Percentiles rank a stretch among this genome's conserved stretches.
Evolutionary conservation across 2,329 filamentous ascomycete species (phyloP).

Genomic region (Apiospora rasikravindrae): DNA sequence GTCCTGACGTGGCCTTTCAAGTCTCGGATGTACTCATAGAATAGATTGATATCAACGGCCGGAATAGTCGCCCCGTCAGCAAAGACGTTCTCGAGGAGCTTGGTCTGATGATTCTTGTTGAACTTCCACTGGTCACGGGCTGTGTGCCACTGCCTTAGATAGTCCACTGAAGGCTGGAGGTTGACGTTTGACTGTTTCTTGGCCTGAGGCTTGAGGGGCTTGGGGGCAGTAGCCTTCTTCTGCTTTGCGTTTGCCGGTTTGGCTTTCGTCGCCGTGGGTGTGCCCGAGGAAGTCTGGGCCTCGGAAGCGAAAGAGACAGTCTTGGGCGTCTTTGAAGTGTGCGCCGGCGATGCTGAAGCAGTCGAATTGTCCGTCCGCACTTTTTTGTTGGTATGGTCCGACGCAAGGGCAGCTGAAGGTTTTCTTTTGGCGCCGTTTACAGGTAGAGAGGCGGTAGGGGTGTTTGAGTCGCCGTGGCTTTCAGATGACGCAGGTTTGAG

Average conservation of each 20-base stretch:
- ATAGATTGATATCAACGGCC: slow-evolving; percentile 67
- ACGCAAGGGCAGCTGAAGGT: slow-evolving; percentile 37
- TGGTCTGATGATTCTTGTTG: slow-evolving; percentile 90
- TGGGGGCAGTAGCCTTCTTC: slow-evolving; percentile 42
- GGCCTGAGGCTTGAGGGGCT: slow-evolving; percentile 33
- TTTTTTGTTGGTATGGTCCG: slow-evolving; percentile 39
- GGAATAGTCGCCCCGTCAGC: slow-evolving; percentile 73
- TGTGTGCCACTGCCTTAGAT: slow-evolving; percentile 77
- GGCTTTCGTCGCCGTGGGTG: slow-evolving; percentile 28
- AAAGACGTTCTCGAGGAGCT: slow-evolving; percentile 83
- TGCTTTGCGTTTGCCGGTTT: slow-evolving; percentile 34
- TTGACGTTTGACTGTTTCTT: slow-evolving; percentile 47
- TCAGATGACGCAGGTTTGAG: slow-evolving; percentile 50
- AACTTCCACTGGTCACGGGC: slow-evolving; percentile 85
- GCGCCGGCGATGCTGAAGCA: slow-evolving; percentile 29
- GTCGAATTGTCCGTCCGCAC: slow-evolving; percentile 36
- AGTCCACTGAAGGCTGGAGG: slow-evolving; percentile 71
- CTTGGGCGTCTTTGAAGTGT: slow-evolving; percentile 54
- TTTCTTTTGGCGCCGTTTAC: slow-evolving; percentile 36
- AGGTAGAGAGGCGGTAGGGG: slow-evolving; percentile 28
- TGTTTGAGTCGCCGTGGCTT: slow-evolving; percentile 22
- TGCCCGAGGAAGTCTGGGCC: slow-evolving; percentile 26
- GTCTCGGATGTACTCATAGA: slow-evolving; percentile 80
- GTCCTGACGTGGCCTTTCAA: slow-evolving; percentile 77
- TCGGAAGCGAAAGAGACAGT: slow-evolving; percentile 48